Base-by-base conservation (phyloP, 106 monocot genomes). In the Dendrobium nobile region DNA sequence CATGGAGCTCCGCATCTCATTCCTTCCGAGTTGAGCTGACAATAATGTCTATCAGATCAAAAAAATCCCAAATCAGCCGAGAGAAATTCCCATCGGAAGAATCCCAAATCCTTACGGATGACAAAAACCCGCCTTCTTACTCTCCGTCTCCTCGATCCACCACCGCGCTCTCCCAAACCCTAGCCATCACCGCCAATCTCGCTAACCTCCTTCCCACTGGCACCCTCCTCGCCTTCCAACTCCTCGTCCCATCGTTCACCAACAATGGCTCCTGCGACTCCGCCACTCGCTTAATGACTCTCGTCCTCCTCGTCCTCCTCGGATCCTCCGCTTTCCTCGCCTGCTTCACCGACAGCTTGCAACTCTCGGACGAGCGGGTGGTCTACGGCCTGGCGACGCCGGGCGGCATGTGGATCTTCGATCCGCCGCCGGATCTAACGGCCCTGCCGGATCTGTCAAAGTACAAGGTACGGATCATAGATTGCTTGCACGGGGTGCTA, bases 131-230 rank as follows among this genome's bases (percentile, higher is more conserved):
- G 10, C 13, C 72, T 3, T 41, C 87, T 1, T 67, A 28, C n/a
- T 72, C 73, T 5, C 51, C 51, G 2, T 3, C 13, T 3, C 1
- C 51, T 13, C 15, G 15, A 11, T 11, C 51, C 51, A 13, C 51
- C 51, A 51, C 51, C 51, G 72, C 82, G 4, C 79, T 85, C 5
- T 80, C 84, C 8, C 85, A 88, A 65, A 89, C 87, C 41, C 82
- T 93, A 33, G 48, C 91, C 28, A 81, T 61, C 83, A 88, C 92
- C 3, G 90, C 95, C 37, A 58, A 87, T 77, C 73, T 95, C 0
- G 92, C 95, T 43, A 95, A 95, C 61, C 95, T 92, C 78, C 87
- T 95, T 45, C 95, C 95, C 9, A 95, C 92, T 45, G 95, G 95
- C 27, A 95, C 95, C 47, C 89, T 92, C 77, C 87, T 95, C 55